A percentile compares a stretch with the other conserved stretches of the same genome.
phyloP scores from a whole-genome alignment of 2,329 filamentous ascomycete genomes.

The Aspergillus melleus region DNA sequence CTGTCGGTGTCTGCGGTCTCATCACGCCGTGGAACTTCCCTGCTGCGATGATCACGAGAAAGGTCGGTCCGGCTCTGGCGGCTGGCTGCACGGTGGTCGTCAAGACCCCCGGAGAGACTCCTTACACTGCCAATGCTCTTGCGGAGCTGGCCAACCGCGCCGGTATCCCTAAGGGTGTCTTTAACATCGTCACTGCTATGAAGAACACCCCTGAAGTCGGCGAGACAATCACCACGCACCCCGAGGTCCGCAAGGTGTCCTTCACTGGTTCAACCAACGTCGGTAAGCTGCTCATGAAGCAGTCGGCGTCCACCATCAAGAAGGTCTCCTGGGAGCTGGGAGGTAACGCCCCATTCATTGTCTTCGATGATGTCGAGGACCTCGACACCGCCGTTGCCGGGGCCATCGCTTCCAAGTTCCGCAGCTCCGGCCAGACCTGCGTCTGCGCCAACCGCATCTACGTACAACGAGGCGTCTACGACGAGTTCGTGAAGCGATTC shows the following conservation, averaged over 20 bases:
- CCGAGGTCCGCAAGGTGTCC: constrained; percentile 81
- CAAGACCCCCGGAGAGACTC: constrained; percentile 90
- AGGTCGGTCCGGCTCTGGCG: constrained; percentile 65
- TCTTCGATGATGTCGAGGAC: constrained; percentile 87
- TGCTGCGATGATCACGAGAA: constrained; percentile 54
- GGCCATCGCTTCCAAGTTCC: constrained; percentile 86
- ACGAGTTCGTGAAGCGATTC: constrained; percentile 57
- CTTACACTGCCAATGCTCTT: constrained; percentile 83
- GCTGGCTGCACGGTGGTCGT: constrained; percentile 94
- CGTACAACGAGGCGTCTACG: constrained; percentile 53
- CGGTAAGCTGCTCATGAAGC: constrained; percentile 81
- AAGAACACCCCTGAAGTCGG: constrained; percentile 81
- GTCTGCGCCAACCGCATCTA: constrained; percentile 70
- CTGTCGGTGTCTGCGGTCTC: constrained; percentile 66
- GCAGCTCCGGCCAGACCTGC: constrained; percentile 92
- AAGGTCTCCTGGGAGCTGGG: constrained; percentile 87
- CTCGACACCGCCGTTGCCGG: constrained; percentile 80
- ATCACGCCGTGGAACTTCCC: constrained; percentile 70
- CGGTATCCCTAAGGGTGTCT: constrained; percentile 84
- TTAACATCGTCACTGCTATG: constrained; percentile 82
- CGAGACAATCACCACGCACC: constrained; percentile 71
- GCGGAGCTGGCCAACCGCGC: constrained; percentile 84
- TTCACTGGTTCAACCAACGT: constrained; percentile 79
- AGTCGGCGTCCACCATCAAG: constrained; percentile 80
- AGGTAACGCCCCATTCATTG: constrained; percentile 93